phyloP scores from a whole-genome alignment of 495 filamentous ascomycete genomes.

The Penicillium bialowiezense region DNA sequence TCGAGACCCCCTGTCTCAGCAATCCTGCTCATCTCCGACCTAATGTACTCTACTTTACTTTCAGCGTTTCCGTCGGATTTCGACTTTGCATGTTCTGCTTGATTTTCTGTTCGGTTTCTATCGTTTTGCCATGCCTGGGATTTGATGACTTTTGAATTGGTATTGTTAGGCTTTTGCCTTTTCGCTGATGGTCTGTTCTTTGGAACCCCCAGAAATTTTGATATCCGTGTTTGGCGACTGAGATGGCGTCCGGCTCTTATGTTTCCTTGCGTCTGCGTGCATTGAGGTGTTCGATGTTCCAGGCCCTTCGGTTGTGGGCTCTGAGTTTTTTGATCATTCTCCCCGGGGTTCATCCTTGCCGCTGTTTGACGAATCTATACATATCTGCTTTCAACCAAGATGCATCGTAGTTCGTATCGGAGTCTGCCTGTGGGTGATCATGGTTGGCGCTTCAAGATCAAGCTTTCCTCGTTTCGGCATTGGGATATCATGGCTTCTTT shows the following conservation, averaged over 20 bases:
- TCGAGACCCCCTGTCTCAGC: constrained; percentile 11
- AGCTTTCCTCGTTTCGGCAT: no score
- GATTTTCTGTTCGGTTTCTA: constrained; percentile 8
- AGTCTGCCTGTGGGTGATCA: no score
- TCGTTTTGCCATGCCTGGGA: constrained; percentile 16
- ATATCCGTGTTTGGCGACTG: constrained; percentile 46
- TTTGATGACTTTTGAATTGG: constrained; percentile 26
- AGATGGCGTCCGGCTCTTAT: constrained; percentile 34
- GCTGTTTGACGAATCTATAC: constrained; percentile 30
- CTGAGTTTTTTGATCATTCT: constrained; percentile 19
- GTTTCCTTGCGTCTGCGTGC: constrained; percentile 26
- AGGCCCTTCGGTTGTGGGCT: constrained; percentile 9
- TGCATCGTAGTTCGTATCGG: constrained; percentile 1
- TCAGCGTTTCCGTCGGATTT: constrained; percentile 32
- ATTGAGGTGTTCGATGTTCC: constrained; percentile 17
- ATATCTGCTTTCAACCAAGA: constrained; percentile 9
- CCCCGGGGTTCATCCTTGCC: constrained; percentile 20
- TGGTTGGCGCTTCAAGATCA: no score
- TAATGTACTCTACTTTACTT: constrained; percentile 36
- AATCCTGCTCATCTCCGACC: constrained; percentile 18
- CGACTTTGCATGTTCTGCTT: constrained; percentile 14
- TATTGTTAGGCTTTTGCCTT: constrained; percentile 16
- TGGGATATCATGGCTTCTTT: no score
- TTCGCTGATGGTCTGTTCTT: constrained; percentile 14
- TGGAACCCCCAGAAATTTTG: constrained; percentile 26